These are phyloP conservation scores for Botrytis squamosa DNA, from an alignment of 2,329 filamentous ascomycete genomes.

Conservation along the genomic window DNA sequence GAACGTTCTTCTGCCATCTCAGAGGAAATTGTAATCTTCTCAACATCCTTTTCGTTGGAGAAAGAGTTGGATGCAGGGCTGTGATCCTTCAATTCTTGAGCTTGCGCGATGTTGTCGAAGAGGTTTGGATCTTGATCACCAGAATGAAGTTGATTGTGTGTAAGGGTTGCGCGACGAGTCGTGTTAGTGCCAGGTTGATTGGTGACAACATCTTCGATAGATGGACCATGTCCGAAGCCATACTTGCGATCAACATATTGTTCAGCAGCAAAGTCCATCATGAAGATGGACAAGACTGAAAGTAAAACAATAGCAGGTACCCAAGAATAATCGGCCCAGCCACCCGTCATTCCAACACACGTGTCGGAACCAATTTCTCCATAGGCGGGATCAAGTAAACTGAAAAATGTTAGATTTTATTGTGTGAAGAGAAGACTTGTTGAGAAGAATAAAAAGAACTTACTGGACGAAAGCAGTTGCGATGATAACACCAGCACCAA, in stretches of 20 bases:
- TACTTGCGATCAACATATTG: conserved; percentile 45
- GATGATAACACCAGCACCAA: conserved; percentile 74
- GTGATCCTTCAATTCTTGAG: conserved; percentile 26
- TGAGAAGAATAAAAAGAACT: conserved; percentile 46
- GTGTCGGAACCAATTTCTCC: conserved; percentile 46
- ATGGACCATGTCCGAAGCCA: conserved; percentile 31
- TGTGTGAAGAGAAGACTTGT: not conserved
- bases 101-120: conserved; percentile 28
- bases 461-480: conserved; percentile 74
- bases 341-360: conserved; percentile 55
- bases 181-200: conserved; percentile 23
- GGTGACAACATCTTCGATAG: conserved; percentile 35
- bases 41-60: conserved; percentile 31
- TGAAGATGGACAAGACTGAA: conserved; percentile 55
- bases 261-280: conserved; percentile 59
- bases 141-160: conserved; percentile 44
- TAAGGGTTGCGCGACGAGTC: conserved; percentile 20
- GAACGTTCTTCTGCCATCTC: conserved; percentile 35
- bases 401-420: conserved; percentile 35
- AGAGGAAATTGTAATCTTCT: conserved; percentile 17
- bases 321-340: conserved; percentile 37
- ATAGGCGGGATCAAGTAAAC: conserved; percentile 48
- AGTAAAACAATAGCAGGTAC: conserved; percentile 49
- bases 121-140: conserved; percentile 42
- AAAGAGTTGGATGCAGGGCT: conserved; percentile 3